Evolutionary conservation across 768 basidiomycete genomes (phyloP), one percentile per base, ranked within the genome.

Genomic region (Mycena galopus): DNA sequence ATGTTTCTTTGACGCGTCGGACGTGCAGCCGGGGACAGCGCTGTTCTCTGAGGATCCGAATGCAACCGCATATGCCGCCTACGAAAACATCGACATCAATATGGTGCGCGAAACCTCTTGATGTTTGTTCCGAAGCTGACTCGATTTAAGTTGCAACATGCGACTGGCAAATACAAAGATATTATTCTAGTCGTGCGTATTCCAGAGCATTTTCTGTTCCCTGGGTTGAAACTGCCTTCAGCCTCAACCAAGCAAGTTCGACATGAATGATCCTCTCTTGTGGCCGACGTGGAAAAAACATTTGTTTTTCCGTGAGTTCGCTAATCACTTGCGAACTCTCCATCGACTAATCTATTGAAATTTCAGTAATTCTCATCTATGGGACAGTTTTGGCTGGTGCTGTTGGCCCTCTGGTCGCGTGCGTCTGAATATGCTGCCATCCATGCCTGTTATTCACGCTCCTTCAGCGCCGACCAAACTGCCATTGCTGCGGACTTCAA

Each of bases 281-380:
- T 71, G 69, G 69, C 69, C 69, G 25, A 32, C 27, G 17, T 71
- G 69, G 69, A 71, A 71, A 55, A 71, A 71, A 35, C 69, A 71
- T 65, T 16, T 60, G 32, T 71, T 71, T 53, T 71, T 65, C 57
- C 57, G 69, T 71, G 57, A 47, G 63, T 42, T 58, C 29, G 11
- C 21, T 6, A 8, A 23, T 6, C 27, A 19, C 1, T 33, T 21
- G 10, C 27, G 14, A 8, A 29, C 21, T 14, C 32, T 32, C 11
- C 14, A 1, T n/a, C 2, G 19, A 25, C 30, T 58, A 30, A 65
- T 21, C 8, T n/a, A 19, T 25, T 2, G 27, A 71, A 71, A 37
- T 23, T 71, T 21, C 56, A 71, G 69, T 71, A 10, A 65, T 71
- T 56, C 47, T 71, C 9, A 23, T 65, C 10, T 71, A 71, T 17